Evolutionary conservation across 169 alveolate species (phyloP), one percentile per base, ranked within the genome.

Genomic region (Cryptosporidium viatorum): DNA sequence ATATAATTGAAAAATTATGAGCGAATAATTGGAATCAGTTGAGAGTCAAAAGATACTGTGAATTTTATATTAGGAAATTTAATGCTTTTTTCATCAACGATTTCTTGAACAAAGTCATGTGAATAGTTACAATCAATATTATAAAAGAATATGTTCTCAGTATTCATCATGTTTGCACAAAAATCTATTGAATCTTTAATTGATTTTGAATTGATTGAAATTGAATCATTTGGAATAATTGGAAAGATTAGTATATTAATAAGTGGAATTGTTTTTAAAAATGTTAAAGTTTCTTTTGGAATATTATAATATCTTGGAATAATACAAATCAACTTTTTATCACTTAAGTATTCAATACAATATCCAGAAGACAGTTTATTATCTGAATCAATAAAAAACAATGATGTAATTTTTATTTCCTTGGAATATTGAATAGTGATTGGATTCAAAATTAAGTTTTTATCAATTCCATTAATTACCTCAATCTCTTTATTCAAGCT

Each of bases 21-120:
- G 67, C n/a, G 8, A 52, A 23, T 7, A 55, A 55, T 73, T 73
- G 86, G 86, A 23, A 73, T 21, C 21, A 52, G 9, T 35, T 37
- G 71, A 31, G 86, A 73, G 52, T 73, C 86, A 55, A 52, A 73
- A 12, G 86, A 50, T 9, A 73, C 21, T 5, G 48, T 31, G n/a
- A 73, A 52, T 33, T 55, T 58, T 31, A 59, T 8, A 21, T 59
- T 26, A 8, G 21, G 18, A 29, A 23, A 18, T 31, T 73, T 16
- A 55, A 18, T 52, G 35, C 18, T 73, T 4, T 71, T 50, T 29
- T 73, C 71, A 29, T 52, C 26, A 23, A 73, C 60, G 18, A 73
- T 35, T 7, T 14, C 16, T 35, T 73, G 86, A 14, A 73, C 16
- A n/a, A 52, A 73, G 2, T 73, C 86, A 37, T 73, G 89, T 58